Evolutionary conservation across 2,329 filamentous ascomycete genomes (phyloP), one percentile per base, ranked within the genome.

Genomic region (Massarina eburnea): DNA sequence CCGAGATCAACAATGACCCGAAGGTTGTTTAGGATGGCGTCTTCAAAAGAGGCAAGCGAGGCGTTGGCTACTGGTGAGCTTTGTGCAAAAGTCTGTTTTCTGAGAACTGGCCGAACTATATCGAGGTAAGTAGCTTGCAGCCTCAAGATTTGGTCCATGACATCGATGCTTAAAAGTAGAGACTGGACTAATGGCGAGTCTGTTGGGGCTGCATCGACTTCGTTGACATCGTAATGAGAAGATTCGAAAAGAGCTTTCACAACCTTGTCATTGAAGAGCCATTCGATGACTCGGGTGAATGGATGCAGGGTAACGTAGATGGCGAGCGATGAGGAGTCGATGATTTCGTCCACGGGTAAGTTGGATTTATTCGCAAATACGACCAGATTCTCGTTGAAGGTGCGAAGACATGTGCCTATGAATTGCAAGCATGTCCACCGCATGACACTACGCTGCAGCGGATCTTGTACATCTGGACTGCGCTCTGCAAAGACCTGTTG

Each of bases 281-380:
- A 97, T 65, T 99, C 94, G 88, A 97, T 96, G 14, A 95, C 86
- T 48, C 95, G 84, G 3, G 89, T 85, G 62, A 97, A 99, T 0
- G 95, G 92, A 71, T 99, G 95, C 42, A 96, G 80, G 19, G 84
- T 83, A 47, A 94, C 84, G 65, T 99, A 99, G 5, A 81, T 80
- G 39, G 84, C 82, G 4, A 97, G 76, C 45, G 88, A 88, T 2
- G 85, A 86, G 3, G 89, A 80, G 33, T 80, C 80, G 54, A 95
- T 89, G 14, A 87, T 82, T 8, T 80, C 73, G 65, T 96, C 91
- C 14, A 95, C 84, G 20, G 82, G 76, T 22, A 95, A 77, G 49
- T 81, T 86, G 2, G 89, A 88, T 61, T 87, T 82, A 66, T 90
- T 95, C 30, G 88, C 87, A 58, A 96, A 83, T 22, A 92, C 79